These are phyloP conservation scores for Durotheca rogersii DNA, from an alignment of 495 filamentous ascomycete genomes.

Conservation along the genomic window DNA sequence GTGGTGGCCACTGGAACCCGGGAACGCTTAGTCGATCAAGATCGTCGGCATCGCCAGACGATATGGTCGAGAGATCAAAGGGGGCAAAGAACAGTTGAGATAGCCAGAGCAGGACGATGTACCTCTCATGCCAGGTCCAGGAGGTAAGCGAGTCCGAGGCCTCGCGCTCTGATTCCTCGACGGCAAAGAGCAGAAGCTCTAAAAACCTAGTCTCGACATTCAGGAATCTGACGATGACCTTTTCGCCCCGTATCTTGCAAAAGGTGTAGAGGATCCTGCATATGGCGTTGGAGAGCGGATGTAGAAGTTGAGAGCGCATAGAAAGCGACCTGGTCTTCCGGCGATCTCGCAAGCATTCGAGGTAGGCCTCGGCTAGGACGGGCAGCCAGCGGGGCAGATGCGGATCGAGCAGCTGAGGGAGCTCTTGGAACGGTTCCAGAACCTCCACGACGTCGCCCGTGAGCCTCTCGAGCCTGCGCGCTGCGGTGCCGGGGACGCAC, in stretches of 20 bases:
- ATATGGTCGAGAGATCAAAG: conserved; percentile 86
- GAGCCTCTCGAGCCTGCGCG: conserved; percentile 9
- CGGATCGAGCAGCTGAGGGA: conserved; percentile 92
- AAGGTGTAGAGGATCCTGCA: conserved; percentile 81
- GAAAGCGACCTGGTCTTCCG: conserved; percentile 33
- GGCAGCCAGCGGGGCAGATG: conserved; percentile 74
- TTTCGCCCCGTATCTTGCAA: conserved; percentile 92
- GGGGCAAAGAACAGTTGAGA: conserved; percentile 90
- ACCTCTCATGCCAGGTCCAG: conserved; percentile 83
- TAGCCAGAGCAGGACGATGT: conserved; percentile 87
- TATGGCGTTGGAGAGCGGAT: conserved; percentile 67
- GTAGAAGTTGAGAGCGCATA: conserved; percentile 45
- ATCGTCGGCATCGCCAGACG: conserved; percentile 54
- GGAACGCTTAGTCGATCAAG: conserved; percentile 33
- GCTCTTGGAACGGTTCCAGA: conserved; percentile 92
- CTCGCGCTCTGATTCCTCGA: conserved; percentile 49
- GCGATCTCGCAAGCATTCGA: conserved; percentile 62
- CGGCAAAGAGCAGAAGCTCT: conserved; percentile 71
- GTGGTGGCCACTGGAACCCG: conserved; percentile 48
- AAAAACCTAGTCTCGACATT: conserved; percentile 83
- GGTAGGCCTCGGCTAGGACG: conserved; percentile 68
- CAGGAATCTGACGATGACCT: conserved; percentile 85
- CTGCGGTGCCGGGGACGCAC: conserved; percentile 1
- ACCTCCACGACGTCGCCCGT: conserved; percentile 39
- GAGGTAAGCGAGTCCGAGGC: conserved; percentile 22